Base-by-base conservation (phyloP, 2,329 filamentous ascomycete species). In the Aspergillus calidoustus region DNA sequence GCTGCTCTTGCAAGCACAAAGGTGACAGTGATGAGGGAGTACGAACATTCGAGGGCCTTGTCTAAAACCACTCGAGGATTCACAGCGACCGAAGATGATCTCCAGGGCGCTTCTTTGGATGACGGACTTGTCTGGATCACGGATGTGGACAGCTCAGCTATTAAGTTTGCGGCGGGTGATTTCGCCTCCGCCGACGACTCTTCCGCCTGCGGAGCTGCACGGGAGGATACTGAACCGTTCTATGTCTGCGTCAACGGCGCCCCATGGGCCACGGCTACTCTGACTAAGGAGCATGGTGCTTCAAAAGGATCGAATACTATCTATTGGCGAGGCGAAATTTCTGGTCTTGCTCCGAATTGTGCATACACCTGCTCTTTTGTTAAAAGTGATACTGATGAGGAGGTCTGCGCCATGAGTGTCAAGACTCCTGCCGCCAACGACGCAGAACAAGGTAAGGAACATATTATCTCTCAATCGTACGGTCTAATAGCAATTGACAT, bases 1-100 rank as follows among this genome's bases (percentile, higher is more conserved):
- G 92, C 93, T 66, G 93, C 93, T 52, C 86, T 97, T 69, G 93
- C 93, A 55, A 97, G 92, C 80, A 97, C 93, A 73, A 97, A 97
- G 83, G 93, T 97, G 75, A 94, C 95, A 70, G 92, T 97, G 79
- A 89, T 96, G 73, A 95, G 96, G 80, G 93, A 93, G 78, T 91
- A 92, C 70, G 90, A 93, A 79, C 86, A 96, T 74, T 94, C 91
- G 78, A 81, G 85, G 67, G 77, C 75, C 57, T 67, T 76, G 51
- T 77, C 74, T 9, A 77, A 77, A 68, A 76, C 75, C 25, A 69
- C 73, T 46, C 73, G 76, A 58, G 74, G 75, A 60, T 68, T 76
- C 60, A 74, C 74, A 41, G 74, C 78, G 69, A 76, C 77, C 17
- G 78, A 80, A 64, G 74, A 78, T 49, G 78, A 80, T 68, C 68